phyloP scores from a whole-genome alignment of 352 stramenopile species.

The Thalassiosira hispida region DNA sequence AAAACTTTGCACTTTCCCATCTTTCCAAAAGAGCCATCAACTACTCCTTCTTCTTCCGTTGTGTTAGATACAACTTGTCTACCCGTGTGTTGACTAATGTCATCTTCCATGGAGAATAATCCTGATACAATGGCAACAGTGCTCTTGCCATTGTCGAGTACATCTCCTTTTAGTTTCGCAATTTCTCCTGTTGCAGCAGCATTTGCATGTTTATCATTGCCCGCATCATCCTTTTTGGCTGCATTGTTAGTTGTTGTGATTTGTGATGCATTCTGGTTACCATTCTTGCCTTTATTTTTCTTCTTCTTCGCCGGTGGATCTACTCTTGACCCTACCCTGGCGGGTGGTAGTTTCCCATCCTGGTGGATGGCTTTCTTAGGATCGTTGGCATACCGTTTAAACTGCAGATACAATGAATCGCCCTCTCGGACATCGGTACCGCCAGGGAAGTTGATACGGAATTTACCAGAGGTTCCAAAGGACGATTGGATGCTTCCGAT shows the following conservation, averaged over 20 bases:
- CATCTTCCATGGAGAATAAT: slow-evolving; percentile 83
- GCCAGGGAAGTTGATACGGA: slow-evolving; percentile 81
- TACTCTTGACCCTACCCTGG: slow-evolving; percentile 61
- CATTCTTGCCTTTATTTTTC: slow-evolving; percentile 67
- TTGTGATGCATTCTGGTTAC: slow-evolving; percentile 6
- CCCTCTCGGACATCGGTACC: slow-evolving; percentile 71
- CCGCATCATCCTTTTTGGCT: background rate
- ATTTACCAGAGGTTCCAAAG: slow-evolving; percentile 88
- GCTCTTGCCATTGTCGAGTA: slow-evolving; percentile 72
- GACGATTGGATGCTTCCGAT: slow-evolving; percentile 82
- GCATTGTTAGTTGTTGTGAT: slow-evolving; percentile 5
- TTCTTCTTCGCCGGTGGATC: slow-evolving; percentile 68
- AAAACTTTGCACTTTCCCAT: slow-evolving; percentile 88
- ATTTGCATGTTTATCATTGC: slow-evolving; percentile 1
- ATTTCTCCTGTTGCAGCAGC: slow-evolving; percentile 59
- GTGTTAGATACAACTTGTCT: slow-evolving; percentile 57
- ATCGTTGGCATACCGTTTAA: slow-evolving; percentile 83
- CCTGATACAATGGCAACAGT: slow-evolving; percentile 78
- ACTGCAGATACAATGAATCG: slow-evolving; percentile 76
- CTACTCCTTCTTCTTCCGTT: slow-evolving; percentile 78
- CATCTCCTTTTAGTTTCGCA: slow-evolving; percentile 81
- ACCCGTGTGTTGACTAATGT: slow-evolving; percentile 76
- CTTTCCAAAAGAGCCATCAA: slow-evolving; percentile 86
- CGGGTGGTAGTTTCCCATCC: slow-evolving; percentile 60
- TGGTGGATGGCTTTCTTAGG: slow-evolving; percentile 83